Conservation (phyloP, 768 basidiomycete species). For the Trametes cingulata region DNA sequence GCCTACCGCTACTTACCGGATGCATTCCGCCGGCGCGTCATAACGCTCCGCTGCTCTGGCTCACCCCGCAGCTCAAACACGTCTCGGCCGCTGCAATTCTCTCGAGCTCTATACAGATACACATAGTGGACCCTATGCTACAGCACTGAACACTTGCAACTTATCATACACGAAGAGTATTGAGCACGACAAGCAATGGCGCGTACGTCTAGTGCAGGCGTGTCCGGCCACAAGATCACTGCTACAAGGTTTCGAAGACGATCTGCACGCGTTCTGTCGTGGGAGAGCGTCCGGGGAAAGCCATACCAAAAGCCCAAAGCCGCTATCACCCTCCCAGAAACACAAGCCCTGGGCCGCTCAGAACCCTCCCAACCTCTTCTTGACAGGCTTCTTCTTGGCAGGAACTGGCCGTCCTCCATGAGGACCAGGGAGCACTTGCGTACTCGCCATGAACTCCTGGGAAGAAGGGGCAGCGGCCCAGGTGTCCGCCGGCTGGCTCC, state of each 20-base stretch:
- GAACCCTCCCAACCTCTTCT: slow-evolving; percentile 78
- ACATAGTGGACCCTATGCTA: not conserved
- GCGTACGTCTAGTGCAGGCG: too few relatives aligned
- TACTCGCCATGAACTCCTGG: slow-evolving; percentile 57
- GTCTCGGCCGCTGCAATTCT: not conserved
- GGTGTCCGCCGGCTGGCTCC: slow-evolving; percentile 25
- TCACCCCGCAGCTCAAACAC: not conserved
- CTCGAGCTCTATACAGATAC: not conserved
- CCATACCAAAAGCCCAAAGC: not conserved
- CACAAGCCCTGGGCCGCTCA: slow-evolving; percentile 35
- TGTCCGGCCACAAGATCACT: not conserved
- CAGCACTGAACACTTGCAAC: not conserved
- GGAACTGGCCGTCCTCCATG: slow-evolving; percentile 60
- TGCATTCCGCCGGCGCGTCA: not conserved
- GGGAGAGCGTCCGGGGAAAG: not conserved
- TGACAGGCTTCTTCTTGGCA: slow-evolving; percentile 56
- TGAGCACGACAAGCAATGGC: not conserved
- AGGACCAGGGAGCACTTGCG: slow-evolving; percentile 70
- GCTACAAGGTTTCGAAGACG: not conserved
- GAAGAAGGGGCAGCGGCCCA: slow-evolving; percentile 23
- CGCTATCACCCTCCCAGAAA: not conserved
- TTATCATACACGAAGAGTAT: not conserved
- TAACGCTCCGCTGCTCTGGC: not conserved
- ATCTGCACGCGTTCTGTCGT: slow-evolving; percentile 1
- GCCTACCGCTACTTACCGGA: not conserved